Conservation (phyloP, 1,284 basidiomycete species). For the Xanthoconium separans region DNA sequence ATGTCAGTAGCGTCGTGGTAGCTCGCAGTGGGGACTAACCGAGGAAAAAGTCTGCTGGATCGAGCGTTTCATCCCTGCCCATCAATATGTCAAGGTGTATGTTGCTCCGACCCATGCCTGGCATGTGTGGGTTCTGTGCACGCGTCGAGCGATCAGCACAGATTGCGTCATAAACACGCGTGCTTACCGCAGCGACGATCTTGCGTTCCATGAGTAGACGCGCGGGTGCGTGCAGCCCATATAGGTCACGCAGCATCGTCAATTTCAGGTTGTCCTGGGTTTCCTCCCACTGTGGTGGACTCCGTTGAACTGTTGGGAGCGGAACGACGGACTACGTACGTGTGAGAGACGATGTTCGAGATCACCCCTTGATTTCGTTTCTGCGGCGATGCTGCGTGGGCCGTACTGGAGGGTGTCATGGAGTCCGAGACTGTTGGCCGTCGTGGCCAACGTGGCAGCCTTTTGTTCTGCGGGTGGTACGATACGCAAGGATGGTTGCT, state of each 20-base stretch:
- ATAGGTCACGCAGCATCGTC: slow-evolving; percentile 81
- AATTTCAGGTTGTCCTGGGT: slow-evolving; percentile 89
- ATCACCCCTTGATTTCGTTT: slow-evolving; percentile 55
- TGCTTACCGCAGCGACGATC: slow-evolving; percentile 68
- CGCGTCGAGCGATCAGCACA: not conserved
- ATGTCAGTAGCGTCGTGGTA: slow-evolving; percentile 5
- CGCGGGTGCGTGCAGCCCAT: slow-evolving; percentile 87
- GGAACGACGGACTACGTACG: slow-evolving; percentile 40
- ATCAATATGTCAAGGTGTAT: slow-evolving; percentile 83
- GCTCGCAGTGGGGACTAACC: slow-evolving; percentile 43
- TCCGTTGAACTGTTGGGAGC: slow-evolving; percentile 1
- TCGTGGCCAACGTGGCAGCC: slow-evolving; percentile 66
- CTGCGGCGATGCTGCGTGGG: slow-evolving; percentile 69
- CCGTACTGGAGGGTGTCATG: slow-evolving; percentile 82
- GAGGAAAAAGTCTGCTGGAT: slow-evolving; percentile 71
- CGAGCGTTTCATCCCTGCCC: slow-evolving; percentile 84
- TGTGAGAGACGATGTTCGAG: slow-evolving; percentile 67
- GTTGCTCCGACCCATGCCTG: slow-evolving; percentile 38
- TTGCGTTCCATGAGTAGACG: slow-evolving; percentile 92
- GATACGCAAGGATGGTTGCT: slow-evolving; percentile 69
- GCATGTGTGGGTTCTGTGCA: slow-evolving; percentile 60
- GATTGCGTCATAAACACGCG: not conserved
- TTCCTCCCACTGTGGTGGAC: slow-evolving; percentile 75
- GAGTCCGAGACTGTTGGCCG: slow-evolving; percentile 68
- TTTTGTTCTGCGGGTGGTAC: slow-evolving; percentile 58